Conservation (phyloP, 768 basidiomycete species). For the Tulasnella calospora region DNA sequence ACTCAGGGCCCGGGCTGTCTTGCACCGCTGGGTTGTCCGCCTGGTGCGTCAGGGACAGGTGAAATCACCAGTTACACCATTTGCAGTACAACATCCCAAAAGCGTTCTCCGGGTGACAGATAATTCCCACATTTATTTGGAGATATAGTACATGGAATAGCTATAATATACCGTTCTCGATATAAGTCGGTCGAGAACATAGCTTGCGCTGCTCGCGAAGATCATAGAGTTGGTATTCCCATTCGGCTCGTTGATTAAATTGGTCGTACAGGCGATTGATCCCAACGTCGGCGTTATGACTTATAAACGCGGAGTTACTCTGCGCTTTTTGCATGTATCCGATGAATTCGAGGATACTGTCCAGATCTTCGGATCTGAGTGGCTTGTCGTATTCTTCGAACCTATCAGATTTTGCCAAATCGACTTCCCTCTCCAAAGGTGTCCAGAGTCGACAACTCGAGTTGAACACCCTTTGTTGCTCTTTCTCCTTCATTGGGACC, state of each 20-base stretch:
- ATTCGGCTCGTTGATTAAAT: background rate
- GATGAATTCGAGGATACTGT: background rate
- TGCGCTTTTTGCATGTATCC: background rate
- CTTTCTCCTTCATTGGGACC: background rate
- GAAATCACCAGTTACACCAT: too few relatives aligned
- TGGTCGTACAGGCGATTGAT: background rate
- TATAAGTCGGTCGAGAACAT: background rate
- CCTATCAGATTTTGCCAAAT: background rate
- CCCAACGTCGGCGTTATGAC: background rate
- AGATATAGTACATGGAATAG: background rate
- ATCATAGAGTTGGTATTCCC: background rate
- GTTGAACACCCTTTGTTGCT: background rate
- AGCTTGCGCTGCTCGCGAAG: background rate
- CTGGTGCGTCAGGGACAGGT: too few relatives aligned
- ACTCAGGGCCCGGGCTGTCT: too few relatives aligned
- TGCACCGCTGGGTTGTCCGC: too few relatives aligned
- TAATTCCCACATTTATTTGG: too few relatives aligned
- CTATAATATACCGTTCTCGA: background rate
- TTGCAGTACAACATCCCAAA: background rate
- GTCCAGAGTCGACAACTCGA: background rate
- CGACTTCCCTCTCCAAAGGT: background rate
- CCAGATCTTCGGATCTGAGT: background rate
- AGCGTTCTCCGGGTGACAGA: background rate
- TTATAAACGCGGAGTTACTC: background rate
- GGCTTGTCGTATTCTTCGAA: background rate